Base-by-base conservation (phyloP, 495 filamentous ascomycete species). In the Tuber aestivum region DNA sequence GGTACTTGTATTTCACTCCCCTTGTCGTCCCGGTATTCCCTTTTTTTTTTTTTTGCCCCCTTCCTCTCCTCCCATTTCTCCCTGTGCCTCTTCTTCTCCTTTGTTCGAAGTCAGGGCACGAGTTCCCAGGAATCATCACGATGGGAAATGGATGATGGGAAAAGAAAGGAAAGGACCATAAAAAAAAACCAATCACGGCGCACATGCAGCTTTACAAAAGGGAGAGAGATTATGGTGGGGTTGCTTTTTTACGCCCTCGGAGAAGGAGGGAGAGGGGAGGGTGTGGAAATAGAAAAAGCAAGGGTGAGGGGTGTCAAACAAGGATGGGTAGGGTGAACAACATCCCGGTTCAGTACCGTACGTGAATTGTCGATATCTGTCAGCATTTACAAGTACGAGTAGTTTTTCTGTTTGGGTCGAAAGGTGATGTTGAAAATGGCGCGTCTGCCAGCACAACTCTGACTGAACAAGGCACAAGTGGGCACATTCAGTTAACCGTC, bases 21-120 rank as follows among this genome's bases (percentile, higher is more conserved):
- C 56, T 18, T 7, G 56, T 35, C 35, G 56, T 3, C 14, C 2
- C 32, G 18, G 50, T 71, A 70, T 75, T 79, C 69, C 75, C 76
- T 50, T 73, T 79, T 75, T 72, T 71, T 61, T 48, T 35, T 41
- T 40, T n/a, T 56, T 27, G 1, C 12, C 12, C 1, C 16, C 42
- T 18, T n/a, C 32, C 18, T 1, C 20, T 27, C 9, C 35, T 18
- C 56, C 27, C 20, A 18, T 65, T 65, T 65, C 14, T 16, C 56
- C 8, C 27, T 61, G 10, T 65, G 56, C 27, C 18, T 27, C 56
- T 16, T 56, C 50, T 27, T 65, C 56, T 65, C 56, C 4, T 65
- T 65, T 27, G 12, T 61, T 61, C 56, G 48, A 32, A 50, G 45
- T 27, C 23, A 12, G 50, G n/a, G 50, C 9, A 10, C 50, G 23